Evolutionary conservation across 2,329 filamentous ascomycete genomes (phyloP).

Genomic region (Berkeleyomyces basicola): DNA sequence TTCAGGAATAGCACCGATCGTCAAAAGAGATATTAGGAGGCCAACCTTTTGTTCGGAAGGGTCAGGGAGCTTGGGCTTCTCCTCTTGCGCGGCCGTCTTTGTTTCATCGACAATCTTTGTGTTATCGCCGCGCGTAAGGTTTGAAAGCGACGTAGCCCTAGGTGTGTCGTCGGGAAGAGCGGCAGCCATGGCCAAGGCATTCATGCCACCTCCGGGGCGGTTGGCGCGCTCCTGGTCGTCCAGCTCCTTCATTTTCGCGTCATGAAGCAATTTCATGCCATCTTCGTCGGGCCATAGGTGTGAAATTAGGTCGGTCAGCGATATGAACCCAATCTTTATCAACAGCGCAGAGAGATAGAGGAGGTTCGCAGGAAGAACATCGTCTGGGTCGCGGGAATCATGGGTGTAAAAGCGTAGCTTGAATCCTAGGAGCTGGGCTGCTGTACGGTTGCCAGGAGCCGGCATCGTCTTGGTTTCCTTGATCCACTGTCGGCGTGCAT

Average conservation of each 20-base stretch:
- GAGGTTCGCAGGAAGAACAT: slow-evolving; percentile 76
- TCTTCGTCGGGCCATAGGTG: slow-evolving; percentile 80
- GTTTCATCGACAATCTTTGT: slow-evolving; percentile 8
- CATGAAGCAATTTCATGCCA: slow-evolving; percentile 58
- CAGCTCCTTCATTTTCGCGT: slow-evolving; percentile 56
- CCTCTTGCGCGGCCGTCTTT: slow-evolving; percentile 24
- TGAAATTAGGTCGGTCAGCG: slow-evolving; percentile 74
- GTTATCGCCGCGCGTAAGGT: slow-evolving; percentile 27
- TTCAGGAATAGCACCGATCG: slow-evolving; percentile 84
- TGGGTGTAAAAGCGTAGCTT: slow-evolving; percentile 93
- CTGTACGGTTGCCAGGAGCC: slow-evolving; percentile 73
- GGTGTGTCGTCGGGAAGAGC: slow-evolving; percentile 71
- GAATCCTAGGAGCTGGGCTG: slow-evolving; percentile 89
- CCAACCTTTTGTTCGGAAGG: slow-evolving; percentile 77
- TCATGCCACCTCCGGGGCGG: slow-evolving; percentile 54
- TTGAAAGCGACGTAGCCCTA: slow-evolving; percentile 23
- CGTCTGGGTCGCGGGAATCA: slow-evolving; percentile 52
- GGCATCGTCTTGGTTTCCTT: slow-evolving; percentile 64
- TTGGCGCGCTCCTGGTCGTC: slow-evolving; percentile 59
- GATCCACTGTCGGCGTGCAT: slow-evolving; percentile 57
- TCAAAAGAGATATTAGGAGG: slow-evolving; percentile 68
- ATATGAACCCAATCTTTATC: slow-evolving; percentile 95
- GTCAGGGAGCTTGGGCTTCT: slow-evolving; percentile 43
- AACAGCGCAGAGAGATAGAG: slow-evolving; percentile 82
- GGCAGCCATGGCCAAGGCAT: slow-evolving; percentile 75